Evolutionary conservation across 371 early-diverging fungal species (phyloP).

Genomic region (Cokeromyces recurvatus): DNA sequence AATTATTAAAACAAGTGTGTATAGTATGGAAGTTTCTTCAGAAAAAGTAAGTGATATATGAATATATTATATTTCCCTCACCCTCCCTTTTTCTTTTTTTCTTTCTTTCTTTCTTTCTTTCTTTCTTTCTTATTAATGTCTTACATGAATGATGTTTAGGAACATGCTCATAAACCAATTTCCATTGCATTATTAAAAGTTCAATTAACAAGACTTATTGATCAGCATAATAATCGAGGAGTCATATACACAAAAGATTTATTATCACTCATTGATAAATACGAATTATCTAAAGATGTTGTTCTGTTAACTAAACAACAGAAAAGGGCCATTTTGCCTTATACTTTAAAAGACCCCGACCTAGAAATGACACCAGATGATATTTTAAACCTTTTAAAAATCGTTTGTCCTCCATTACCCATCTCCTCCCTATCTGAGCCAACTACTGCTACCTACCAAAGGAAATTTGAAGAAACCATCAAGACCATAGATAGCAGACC

Average conservation of each 20-base stretch:
- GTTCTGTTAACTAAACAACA: slow-evolving; percentile 31
- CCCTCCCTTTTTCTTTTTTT: no score
- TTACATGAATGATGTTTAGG: no score
- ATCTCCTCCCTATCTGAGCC: slow-evolving; percentile 24
- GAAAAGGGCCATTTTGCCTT: slow-evolving; percentile 42
- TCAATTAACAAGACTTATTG: slow-evolving; percentile 34
- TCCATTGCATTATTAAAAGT: slow-evolving; percentile 39
- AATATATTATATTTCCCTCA: no score
- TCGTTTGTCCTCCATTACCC: slow-evolving; percentile 21
- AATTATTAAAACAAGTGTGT: no score
- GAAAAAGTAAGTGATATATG: no score
- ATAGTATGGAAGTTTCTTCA: no score
- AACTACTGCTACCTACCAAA: no score
- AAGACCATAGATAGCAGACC: slow-evolving; percentile 6
- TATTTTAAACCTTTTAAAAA: slow-evolving; percentile 36
- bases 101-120: no score
- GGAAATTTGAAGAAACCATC: no score
- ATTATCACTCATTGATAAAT: slow-evolving; percentile 31
- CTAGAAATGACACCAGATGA: slow-evolving; percentile 49
- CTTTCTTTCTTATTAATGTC: no score
- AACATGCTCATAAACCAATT: slow-evolving; percentile 12
- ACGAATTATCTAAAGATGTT: slow-evolving; percentile 33
- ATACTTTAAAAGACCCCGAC: slow-evolving; percentile 35
- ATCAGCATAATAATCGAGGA: slow-evolving; percentile 20
- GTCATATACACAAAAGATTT: slow-evolving; percentile 42